A percentile compares a stretch with the other conserved stretches of the same genome.
These are phyloP conservation scores for Naganishia liquefaciens DNA, from an alignment of 1,284 basidiomycete species.

Conservation along the genomic window DNA sequence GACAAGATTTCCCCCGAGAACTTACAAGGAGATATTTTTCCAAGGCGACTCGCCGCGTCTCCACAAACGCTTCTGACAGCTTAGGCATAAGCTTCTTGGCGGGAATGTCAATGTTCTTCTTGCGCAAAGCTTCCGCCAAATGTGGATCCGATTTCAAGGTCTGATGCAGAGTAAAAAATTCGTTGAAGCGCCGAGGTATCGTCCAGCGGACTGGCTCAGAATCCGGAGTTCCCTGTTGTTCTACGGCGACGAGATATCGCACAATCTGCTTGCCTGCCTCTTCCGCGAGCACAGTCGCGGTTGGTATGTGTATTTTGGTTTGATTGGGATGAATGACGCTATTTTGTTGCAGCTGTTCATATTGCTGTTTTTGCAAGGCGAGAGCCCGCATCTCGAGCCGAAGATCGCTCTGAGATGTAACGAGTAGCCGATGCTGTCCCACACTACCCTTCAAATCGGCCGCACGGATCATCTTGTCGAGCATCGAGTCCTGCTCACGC, in stretches of 20 bases:
- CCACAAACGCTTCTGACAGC: constrained; percentile 78
- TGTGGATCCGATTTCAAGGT: constrained; percentile 68
- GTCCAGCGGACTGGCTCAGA: constrained; percentile 82
- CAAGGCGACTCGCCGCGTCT: constrained; percentile 71
- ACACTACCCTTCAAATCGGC: constrained; percentile 89
- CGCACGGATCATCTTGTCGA: constrained; percentile 84
- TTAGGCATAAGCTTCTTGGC: constrained; percentile 84
- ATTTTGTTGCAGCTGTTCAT: constrained; percentile 83
- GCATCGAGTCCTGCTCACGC: constrained; percentile 74
- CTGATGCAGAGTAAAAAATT: constrained; percentile 86
- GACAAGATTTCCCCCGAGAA: constrained; percentile 3
- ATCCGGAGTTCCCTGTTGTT: constrained; percentile 75
- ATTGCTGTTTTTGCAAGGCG: constrained; percentile 83
- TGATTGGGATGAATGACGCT: constrained; percentile 77
- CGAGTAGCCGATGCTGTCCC: constrained; percentile 78
- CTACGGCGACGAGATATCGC: constrained; percentile 87
- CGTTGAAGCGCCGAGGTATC: constrained; percentile 86
- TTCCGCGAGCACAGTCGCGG: constrained; percentile 67
- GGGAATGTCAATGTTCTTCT: constrained; percentile 66
- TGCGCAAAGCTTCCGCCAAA: constrained; percentile 62
- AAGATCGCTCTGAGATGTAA: constrained; percentile 76
- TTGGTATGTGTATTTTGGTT: constrained; percentile 75
- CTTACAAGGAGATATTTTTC: constrained; percentile 86
- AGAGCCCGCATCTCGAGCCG: constrained; percentile 78
- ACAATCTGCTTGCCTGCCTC: constrained; percentile 86